phyloP scores from a whole-genome alignment of 2,329 filamentous ascomycete species.

The Penicillium brasilianum region DNA sequence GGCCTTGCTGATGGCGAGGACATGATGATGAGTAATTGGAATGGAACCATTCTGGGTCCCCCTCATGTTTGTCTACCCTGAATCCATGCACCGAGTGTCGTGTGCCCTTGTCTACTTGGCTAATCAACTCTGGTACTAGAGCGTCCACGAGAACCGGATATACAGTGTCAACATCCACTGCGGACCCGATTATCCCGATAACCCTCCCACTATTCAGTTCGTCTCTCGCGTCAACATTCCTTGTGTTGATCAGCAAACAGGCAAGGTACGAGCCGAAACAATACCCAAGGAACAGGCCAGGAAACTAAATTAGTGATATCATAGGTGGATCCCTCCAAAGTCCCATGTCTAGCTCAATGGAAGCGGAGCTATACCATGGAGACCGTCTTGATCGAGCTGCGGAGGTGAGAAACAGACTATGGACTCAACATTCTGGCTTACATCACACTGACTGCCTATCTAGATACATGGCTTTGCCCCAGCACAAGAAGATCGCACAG shows the following conservation, averaged over 20 bases:
- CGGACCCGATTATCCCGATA: slow-evolving; percentile 84
- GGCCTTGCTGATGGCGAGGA: slow-evolving; percentile 94
- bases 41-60: slow-evolving; percentile 94
- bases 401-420: slow-evolving; percentile 62
- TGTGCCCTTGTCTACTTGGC: slow-evolving; percentile 8
- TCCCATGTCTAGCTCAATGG: slow-evolving; percentile 88
- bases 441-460: slow-evolving; percentile 32
- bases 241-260: slow-evolving; percentile 80
- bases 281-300: neutral
- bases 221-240: slow-evolving; percentile 96
- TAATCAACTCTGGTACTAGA: slow-evolving; percentile 57
- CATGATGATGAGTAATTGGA: slow-evolving; percentile 97
- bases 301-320: slow-evolving; percentile 16
- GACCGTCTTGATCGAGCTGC: slow-evolving; percentile 83
- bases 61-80: slow-evolving; percentile 73
- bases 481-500: slow-evolving; percentile 94
- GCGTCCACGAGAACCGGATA: slow-evolving; percentile 97
- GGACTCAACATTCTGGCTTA: slow-evolving; percentile 24
- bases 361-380: slow-evolving; percentile 95
- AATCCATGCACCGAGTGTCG: slow-evolving; percentile 5
- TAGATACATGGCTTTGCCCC: slow-evolving; percentile 89
- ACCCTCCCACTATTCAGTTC: slow-evolving; percentile 88
- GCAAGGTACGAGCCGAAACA: slow-evolving; percentile 61
- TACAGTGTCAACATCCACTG: slow-evolving; percentile 98
- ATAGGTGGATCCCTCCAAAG: slow-evolving; percentile 79